Base-by-base conservation (phyloP, 2,329 filamentous ascomycete species). In the Talaromyces sp. region DNA sequence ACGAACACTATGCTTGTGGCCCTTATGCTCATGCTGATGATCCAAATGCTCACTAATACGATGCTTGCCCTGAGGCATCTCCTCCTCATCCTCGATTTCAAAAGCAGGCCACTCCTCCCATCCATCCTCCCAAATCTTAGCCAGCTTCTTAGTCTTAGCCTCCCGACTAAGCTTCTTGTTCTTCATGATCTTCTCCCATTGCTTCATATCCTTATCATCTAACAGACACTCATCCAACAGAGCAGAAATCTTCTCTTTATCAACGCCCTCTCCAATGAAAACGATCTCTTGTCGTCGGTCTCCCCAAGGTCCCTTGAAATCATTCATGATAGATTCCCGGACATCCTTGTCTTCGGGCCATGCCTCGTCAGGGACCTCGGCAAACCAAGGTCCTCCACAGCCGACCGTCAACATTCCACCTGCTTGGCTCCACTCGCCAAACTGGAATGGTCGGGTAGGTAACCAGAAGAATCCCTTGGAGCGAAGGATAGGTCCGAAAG, bases 241-340 rank as follows among this genome's bases (percentile, higher is more conserved):
- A 4, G 68, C 70, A 20, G 78, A 80, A 14, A 90, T 72, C 0
- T 73, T 77, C 4, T 67, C 64, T 1, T 76, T 64, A 45, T 88
- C 77, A 13, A 90, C 75, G 4, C 78, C 77, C 68, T 89, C 86
- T 0, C 87, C 87, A 52, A 91, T 90, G 55, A 90, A 88, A 2
- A 90, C 87, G 6, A 90, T 67, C 67, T 90, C 87, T 65, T 90
- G 87, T 2, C 87, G 77, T 1, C 87, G 77, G 60, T 90, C 87
- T 0, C 86, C 87, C 85, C 86, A 90, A 8, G 72, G 70, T 4
- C 70, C 72, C 27, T 75, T 67, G 47, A 82, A 81, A 52, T 83
- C 80, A 29, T 79, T 73, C 47, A 72, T 66, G 36, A 83, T 80
- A 10, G 77, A 77, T 37, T 73, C 67, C 20, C 72, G 63, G 2